phyloP scores from a whole-genome alignment of 108 stramenopile species.

The Seminavis robusta region DNA sequence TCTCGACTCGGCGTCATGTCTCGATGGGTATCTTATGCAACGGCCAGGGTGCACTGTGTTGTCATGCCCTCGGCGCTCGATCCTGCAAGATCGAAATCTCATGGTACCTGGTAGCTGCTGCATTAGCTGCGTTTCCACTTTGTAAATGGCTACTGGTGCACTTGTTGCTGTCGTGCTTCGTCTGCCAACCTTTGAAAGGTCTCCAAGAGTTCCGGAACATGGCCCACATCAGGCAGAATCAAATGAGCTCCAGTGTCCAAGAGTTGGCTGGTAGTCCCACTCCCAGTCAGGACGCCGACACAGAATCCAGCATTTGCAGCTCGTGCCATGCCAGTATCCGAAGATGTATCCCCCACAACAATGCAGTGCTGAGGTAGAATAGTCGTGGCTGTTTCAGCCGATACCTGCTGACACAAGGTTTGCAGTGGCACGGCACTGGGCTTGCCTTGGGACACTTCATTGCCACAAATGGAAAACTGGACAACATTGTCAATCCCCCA shows the following conservation, averaged over 20 bases:
- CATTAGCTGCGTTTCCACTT: no score
- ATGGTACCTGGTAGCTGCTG: no score
- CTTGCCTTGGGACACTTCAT: constrained; percentile 46
- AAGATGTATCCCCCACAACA: constrained; percentile 55
- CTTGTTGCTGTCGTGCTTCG: no score
- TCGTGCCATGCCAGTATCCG: constrained; percentile 47
- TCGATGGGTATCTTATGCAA: no score
- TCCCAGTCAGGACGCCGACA: constrained; percentile 58
- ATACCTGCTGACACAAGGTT: constrained; percentile 27
- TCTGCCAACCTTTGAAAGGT: no score
- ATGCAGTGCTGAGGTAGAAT: constrained; percentile 35
- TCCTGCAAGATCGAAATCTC: no score
- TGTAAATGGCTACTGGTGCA: no score
- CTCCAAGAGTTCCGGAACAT: constrained; percentile 19
- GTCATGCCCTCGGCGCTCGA: no score
- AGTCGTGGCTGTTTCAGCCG: neutral
- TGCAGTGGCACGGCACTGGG: constrained; percentile 38
- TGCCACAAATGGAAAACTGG: constrained; percentile 30
- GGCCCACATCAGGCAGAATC: constrained; percentile 32
- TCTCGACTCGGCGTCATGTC: no score
- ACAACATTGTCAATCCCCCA: constrained; percentile 40
- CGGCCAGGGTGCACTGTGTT: no score
- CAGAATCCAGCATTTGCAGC: constrained; percentile 36
- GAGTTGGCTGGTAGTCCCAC: constrained; percentile 39
- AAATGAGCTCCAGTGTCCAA: constrained; percentile 45